Evolutionary conservation across 2,329 filamentous ascomycete species (phyloP).

Genomic region (Calonectria hawksworthii): DNA sequence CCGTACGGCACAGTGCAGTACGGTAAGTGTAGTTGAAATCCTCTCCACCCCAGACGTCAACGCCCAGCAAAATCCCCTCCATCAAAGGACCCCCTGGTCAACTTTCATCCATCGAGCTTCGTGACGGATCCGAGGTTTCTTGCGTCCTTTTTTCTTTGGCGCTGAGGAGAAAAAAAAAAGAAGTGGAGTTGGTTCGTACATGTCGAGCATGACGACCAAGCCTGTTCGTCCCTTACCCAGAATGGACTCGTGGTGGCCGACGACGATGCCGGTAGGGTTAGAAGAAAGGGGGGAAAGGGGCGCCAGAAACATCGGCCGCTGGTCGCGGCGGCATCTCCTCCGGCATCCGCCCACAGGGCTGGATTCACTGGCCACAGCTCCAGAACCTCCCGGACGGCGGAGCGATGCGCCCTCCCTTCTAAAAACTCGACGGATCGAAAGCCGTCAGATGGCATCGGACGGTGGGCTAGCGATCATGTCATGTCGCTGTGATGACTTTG

Average conservation of each 20-base stretch:
- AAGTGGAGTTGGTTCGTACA: slow-evolving; percentile 3
- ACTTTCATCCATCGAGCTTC: not conserved
- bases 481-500: slow-evolving; percentile 29
- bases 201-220: slow-evolving; percentile 10
- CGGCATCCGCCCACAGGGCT: slow-evolving; percentile 5
- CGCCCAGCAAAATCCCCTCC: slow-evolving; percentile 7
- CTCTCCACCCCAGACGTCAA: slow-evolving; percentile 3
- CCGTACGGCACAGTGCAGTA: slow-evolving; percentile 14
- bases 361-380: not conserved
- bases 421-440: slow-evolving; percentile 17
- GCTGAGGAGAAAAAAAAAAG: not conserved
- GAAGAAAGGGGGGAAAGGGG: slow-evolving; percentile 31
- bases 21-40: not conserved
- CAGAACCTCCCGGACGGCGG: not conserved
- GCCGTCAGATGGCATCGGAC: slow-evolving; percentile 27
- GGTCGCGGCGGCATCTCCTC: slow-evolving; percentile 11
- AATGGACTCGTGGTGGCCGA: slow-evolving; percentile 7
- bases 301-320: slow-evolving; percentile 26
- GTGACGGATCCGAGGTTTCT: not conserved
- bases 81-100: not conserved
- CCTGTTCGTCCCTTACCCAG: slow-evolving; percentile 2
- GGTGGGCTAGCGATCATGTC: slow-evolving; percentile 35
- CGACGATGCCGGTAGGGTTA: slow-evolving; percentile 7
- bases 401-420: slow-evolving; percentile 11
- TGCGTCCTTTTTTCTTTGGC: slow-evolving; percentile 8